phyloP scores from a whole-genome alignment of 768 basidiomycete genomes.

The Zangia roseola region DNA sequence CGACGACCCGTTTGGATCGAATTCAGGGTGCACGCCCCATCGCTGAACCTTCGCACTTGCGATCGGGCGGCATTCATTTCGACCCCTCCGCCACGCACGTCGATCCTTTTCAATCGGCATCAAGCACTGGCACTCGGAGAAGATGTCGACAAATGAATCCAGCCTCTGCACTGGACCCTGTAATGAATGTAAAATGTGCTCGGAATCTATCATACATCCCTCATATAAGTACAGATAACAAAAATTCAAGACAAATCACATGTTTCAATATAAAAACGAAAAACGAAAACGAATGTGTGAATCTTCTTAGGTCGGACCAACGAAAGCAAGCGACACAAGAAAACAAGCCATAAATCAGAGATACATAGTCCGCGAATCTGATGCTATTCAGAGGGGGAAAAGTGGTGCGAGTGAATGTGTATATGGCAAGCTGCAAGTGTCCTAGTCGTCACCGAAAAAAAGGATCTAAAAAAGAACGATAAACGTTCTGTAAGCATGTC shows the following conservation, averaged over 20 bases:
- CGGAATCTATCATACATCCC: slow-evolving; percentile 23
- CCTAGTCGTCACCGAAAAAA: slow-evolving; percentile 9
- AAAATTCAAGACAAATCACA: slow-evolving; percentile 14
- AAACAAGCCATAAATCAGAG: slow-evolving; percentile 30
- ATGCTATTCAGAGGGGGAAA: slow-evolving; percentile 7
- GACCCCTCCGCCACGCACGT: background rate
- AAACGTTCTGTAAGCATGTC: slow-evolving; percentile 1
- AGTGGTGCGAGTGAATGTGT: slow-evolving; percentile 4
- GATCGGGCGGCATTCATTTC: slow-evolving; percentile 17
- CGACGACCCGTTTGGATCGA: slow-evolving; percentile 24
- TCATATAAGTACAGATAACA: slow-evolving; percentile 31
- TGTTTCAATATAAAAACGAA: background rate
- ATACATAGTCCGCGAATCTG: slow-evolving; percentile 25
- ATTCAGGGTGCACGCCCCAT: slow-evolving; percentile 48
- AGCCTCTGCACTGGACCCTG: slow-evolving; percentile 8
- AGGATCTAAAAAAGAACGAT: slow-evolving; percentile 9
- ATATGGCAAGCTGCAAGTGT: slow-evolving; percentile 11
- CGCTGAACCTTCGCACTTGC: slow-evolving; percentile 39
- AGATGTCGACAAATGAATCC: background rate
- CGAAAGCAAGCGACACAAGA: slow-evolving; percentile 27
- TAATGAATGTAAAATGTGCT: slow-evolving; percentile 10
- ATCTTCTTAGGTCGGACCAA: slow-evolving; percentile 8
- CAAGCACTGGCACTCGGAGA: background rate
- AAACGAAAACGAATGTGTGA: background rate
- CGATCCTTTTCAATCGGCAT: slow-evolving; percentile 23